Percentiles rank a stretch among this genome's conserved stretches.
Evolutionary conservation across 23 red algal genomes (phyloP).

Genomic region (Gracilariopsis chorda): DNA sequence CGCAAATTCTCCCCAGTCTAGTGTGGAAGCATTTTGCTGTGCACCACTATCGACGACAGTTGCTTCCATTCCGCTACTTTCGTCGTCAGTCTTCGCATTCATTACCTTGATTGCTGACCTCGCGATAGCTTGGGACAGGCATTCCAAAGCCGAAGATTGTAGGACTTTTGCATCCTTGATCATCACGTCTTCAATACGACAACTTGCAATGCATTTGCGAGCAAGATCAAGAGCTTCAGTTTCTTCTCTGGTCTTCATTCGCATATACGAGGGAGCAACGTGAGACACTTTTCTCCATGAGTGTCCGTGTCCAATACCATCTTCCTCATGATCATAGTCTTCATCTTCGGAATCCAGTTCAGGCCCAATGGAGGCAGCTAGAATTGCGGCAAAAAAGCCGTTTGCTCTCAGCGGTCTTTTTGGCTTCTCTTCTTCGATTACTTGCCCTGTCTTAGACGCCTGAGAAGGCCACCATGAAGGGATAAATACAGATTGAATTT

Average conservation of each 20-base stretch:
- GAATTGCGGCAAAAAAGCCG: conserved; percentile 66
- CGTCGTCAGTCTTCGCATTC: neutral
- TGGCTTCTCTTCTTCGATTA: conserved; percentile 5
- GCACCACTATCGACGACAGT: neutral
- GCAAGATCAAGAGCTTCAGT: conserved; percentile 74
- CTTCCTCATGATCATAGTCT: conserved; percentile 30
- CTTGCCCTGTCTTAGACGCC: neutral
- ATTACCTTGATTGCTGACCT: conserved; percentile 36
- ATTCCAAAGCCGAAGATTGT: conserved; percentile 49
- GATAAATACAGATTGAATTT: conserved; percentile 26
- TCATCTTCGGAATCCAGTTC: conserved; percentile 51
- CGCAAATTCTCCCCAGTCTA: conserved; percentile 48
- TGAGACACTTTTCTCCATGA: neutral
- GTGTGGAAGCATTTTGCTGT: neutral
- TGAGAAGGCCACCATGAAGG: conserved; percentile 81
- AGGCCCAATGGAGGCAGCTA: conserved; percentile 64
- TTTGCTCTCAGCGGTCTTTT: conserved; percentile 4
- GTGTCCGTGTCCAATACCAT: conserved; percentile 14
- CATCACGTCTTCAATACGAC: conserved; percentile 73
- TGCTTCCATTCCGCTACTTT: neutral
- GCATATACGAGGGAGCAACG: conserved; percentile 37
- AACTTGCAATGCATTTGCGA: conserved; percentile 67
- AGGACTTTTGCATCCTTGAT: conserved; percentile 80
- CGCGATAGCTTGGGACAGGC: conserved; percentile 32
- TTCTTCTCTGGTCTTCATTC: conserved; percentile 46